Conservation (phyloP, 495 filamentous ascomycete genomes). For the Aspergillus incahuasiensis region DNA sequence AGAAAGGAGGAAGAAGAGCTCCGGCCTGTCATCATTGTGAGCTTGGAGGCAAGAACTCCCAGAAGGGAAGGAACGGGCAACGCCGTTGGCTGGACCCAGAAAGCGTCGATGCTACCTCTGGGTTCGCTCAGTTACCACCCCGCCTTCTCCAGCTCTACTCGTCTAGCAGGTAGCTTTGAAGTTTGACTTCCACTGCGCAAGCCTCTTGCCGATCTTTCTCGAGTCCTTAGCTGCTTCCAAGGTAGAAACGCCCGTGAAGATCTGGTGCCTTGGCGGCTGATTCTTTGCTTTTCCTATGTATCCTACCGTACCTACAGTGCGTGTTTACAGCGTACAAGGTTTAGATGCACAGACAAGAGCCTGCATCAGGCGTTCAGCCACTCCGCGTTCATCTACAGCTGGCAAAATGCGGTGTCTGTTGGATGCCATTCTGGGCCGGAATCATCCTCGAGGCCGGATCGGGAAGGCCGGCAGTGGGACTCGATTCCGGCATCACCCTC, state of each 20-base stretch:
- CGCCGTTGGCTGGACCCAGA: background rate
- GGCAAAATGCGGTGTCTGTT: background rate
- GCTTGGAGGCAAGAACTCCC: conserved; percentile 17
- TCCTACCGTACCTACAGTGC: background rate
- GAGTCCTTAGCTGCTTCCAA: background rate
- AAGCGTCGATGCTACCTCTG: conserved; percentile 4
- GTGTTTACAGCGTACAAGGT: background rate
- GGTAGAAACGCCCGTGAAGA: conserved; percentile 4
- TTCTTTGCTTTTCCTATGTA: background rate
- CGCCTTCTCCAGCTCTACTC: background rate
- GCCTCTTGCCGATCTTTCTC: background rate
- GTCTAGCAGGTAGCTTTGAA: background rate
- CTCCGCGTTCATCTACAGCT: conserved; percentile 4
- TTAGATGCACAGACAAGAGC: background rate
- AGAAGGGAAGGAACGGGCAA: conserved; percentile 12
- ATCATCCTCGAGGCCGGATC: background rate
- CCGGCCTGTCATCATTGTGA: conserved; percentile 6
- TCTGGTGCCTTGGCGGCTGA: conserved; percentile 7
- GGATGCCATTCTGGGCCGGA: background rate
- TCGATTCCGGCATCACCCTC: background rate
- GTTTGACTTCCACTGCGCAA: background rate
- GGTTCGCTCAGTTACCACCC: background rate
- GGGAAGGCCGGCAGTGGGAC: background rate
- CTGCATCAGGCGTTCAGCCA: background rate
- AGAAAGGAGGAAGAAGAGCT: conserved; percentile 5